Base-by-base conservation (phyloP, 2,329 filamentous ascomycete species). In the Aspergillus sp. region DNA sequence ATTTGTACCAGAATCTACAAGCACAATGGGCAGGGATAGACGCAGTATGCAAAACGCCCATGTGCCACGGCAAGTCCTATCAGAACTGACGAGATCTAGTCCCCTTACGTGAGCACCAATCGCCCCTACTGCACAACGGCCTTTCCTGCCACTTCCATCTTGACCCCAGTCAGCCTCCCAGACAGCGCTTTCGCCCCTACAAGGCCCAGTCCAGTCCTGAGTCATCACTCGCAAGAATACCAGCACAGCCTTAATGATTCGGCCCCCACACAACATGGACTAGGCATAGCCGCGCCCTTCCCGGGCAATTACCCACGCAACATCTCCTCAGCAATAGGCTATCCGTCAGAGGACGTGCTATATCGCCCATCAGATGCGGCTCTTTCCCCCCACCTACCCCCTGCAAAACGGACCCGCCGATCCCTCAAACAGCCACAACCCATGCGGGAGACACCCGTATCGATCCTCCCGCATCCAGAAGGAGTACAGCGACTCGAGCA, bases 91-190 rank as follows among this genome's bases (percentile, higher is more conserved):
- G 51, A 45, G 53, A 42, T 37, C 35, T 48, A 59, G 55, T 54
- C 56, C 13, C 54, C 58, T 7, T 70, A 60, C 41, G 48, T 62
- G 41, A 55, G 55, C 15, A 47, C 60, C 27, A 53, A 51, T 41
- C 55, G 63, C 45, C 58, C 66, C 3, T 71, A 70, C 52, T 66
- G 60, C 46, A 58, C 62, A n/a, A 56, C 60, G 30, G 43, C 61
- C 27, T 65, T 62, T 41, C 60, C 59, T 49, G 49, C 63, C 35
- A 47, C 52, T 15, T 52, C 57, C 46, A 58, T 68, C 41, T 53
- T 69, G 37, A 71, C 68, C 3, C 68, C 69, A 27, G 63, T 69
- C 53, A 70, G 68, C 47, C 60, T 71, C 12, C 59, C 66, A 3
- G 66, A 69, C 48, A 64, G 48, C 53, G 60, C 63, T 30, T 66